A percentile compares a stretch with the other conserved stretches of the same genome.
These are phyloP conservation scores for Ceratocystis eucalypticola DNA, from an alignment of 2,329 filamentous ascomycete genomes.

Conservation along the genomic window DNA sequence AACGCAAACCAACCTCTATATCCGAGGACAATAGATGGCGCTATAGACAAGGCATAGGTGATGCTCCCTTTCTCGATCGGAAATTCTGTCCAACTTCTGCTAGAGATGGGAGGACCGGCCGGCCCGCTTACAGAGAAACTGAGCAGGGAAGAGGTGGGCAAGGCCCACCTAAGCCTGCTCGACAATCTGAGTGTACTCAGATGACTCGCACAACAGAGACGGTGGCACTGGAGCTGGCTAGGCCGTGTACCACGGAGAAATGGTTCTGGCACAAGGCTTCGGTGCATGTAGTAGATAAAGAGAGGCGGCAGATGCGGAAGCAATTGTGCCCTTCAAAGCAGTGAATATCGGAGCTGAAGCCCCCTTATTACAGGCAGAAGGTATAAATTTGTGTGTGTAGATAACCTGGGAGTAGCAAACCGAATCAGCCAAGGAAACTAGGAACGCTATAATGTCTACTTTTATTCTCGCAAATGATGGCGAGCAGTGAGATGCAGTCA, in stretches of 20 bases:
- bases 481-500: no score
- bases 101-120: not conserved
- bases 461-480: no score
- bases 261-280: not conserved
- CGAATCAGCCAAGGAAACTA: no score
- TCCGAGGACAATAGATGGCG: not conserved
- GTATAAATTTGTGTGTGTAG: no score
- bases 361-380: no score
- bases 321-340: not conserved
- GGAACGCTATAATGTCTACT: no score
- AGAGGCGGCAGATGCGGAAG: not conserved
- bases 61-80: not conserved
- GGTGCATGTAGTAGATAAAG: not conserved
- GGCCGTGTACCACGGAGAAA: not conserved
- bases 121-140: not conserved
- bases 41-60: not conserved
- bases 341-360: no score
- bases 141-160: not conserved
- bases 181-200: not conserved
- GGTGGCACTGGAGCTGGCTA: not conserved
- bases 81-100: not conserved
- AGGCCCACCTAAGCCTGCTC: not conserved
- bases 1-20: not conserved
- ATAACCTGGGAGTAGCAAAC: no score
- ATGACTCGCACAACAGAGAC: not conserved